Evolutionary conservation across 768 basidiomycete genomes (phyloP), one percentile per base, ranked within the genome.

Genomic region (Suillus tomentosus): DNA sequence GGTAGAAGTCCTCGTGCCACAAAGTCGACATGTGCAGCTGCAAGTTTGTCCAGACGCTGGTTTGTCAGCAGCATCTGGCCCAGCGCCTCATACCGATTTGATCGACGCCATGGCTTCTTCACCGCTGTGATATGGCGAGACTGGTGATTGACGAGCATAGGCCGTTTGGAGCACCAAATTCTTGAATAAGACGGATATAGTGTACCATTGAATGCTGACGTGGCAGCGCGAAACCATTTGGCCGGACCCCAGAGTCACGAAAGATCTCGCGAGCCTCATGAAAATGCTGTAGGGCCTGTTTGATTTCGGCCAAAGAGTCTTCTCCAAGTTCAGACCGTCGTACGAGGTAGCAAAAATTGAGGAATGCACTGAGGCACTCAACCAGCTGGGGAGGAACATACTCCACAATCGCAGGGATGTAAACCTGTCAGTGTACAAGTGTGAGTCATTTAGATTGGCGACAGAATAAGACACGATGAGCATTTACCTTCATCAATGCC

Each of bases 11-110:
- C 24, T 24, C 24, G 51, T 14, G 45, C 34, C 15, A 17, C 57
- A 19, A 48, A 64, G 0, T 69, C 60, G 5, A 47, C 65, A 1
- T 54, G 62, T 24, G 68, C 62, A 5, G 71, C 72, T 2, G 66
- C 65, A 0, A 80, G 64, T 62, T 79, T 77, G 62, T 77, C 73
- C 27, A 65, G 51, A 2, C 67, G 9, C 6, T 57, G 53, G 58
- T n/a, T 66, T 68, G 65, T 68, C 19, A 60, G 48, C 9, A 81
- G 69, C 77, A 80, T 81, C 56, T 80, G 78, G 0, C 66, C 68
- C 4, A 80, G 67, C 3, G 79, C 70, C 15, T 79, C 62, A 60
- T 71, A 68, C 1, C 64, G 69, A 64, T 62, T 79, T 1, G 76
- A 78, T 10, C 71, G 66, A 1, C 73, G 66, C 76, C 77, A 80